phyloP scores from a whole-genome alignment of 805 yeast species.

The Candida railenensis region DNA sequence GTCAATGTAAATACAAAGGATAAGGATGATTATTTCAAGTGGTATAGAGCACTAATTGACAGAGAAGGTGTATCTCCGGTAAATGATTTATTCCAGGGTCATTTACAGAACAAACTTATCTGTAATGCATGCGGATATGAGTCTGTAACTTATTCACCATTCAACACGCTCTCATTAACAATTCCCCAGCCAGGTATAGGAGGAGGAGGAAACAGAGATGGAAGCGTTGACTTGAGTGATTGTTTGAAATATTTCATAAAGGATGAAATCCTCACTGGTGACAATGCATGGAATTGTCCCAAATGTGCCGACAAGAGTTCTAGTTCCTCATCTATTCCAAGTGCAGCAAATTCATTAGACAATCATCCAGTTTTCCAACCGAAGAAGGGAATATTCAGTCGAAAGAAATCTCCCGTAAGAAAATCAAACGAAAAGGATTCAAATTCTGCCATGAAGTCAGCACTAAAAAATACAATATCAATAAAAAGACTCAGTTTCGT shows the following conservation, averaged over 20 bases:
- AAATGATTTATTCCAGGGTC: constrained; percentile 69
- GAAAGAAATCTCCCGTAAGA: background rate
- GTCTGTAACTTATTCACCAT: constrained; percentile 59
- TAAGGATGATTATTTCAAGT: constrained; percentile 54
- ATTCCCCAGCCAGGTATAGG: constrained; percentile 44
- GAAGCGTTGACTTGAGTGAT: constrained; percentile 51
- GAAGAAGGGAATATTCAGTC: constrained; percentile 34
- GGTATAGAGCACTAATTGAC: constrained; percentile 54
- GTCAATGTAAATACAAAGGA: constrained; percentile 30
- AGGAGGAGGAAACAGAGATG: constrained; percentile 23
- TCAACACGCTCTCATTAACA: constrained; percentile 62
- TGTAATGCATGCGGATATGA: constrained; percentile 66
- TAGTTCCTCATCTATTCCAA: constrained; percentile 12
- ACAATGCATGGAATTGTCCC: constrained; percentile 85
- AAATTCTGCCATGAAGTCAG: background rate
- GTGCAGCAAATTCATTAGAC: constrained; percentile 18
- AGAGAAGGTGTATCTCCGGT: constrained; percentile 68
- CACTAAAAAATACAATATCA: constrained; percentile 9
- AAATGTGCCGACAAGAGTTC: constrained; percentile 44
- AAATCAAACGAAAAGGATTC: background rate
- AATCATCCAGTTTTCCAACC: constrained; percentile 37
- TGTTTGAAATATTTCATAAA: constrained; percentile 61
- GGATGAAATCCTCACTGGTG: constrained; percentile 67
- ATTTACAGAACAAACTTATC: constrained; percentile 59
- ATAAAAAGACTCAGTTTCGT: constrained; percentile 30